A percentile compares a stretch with the other conserved stretches of the same genome.
phyloP scores from a whole-genome alignment of 2,329 filamentous ascomycete genomes.

The Stagonosporopsis rhizophila region DNA sequence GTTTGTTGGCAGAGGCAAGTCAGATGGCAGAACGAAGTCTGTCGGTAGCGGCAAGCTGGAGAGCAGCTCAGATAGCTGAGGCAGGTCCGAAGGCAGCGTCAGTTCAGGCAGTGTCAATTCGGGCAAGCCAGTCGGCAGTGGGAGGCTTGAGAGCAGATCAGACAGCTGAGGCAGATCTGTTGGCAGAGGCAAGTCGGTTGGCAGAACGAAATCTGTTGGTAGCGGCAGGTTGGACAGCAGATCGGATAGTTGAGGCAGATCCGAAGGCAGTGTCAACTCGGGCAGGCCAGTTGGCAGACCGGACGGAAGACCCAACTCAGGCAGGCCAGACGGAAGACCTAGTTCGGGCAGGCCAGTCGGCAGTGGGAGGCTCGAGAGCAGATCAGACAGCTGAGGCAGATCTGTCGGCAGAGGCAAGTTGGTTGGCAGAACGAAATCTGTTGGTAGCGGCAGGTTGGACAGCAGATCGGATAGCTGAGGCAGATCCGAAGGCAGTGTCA shows the following conservation, averaged over 20 bases:
- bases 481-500: not conserved
- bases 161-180: not conserved
- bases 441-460: not conserved
- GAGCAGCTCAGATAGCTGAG: too few species aligned
- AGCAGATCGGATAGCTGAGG: not conserved
- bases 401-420: not conserved
- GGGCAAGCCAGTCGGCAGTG: not conserved
- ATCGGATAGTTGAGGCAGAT: not conserved
- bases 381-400: not conserved
- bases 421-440: not conserved
- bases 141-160: not conserved
- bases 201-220: not conserved
- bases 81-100: too few species aligned
- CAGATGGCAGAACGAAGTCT: too few species aligned
- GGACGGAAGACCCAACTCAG: not conserved
- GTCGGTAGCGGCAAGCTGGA: not conserved
- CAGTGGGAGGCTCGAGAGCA: not conserved
- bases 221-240: not conserved
- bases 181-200: not conserved
- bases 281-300: not conserved
- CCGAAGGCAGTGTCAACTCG: not conserved
- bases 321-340: too few species aligned
- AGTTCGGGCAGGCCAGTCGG: not conserved
- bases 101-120: not conserved
- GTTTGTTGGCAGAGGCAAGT: not conserved